These are phyloP conservation scores for Dicorynia guianensis DNA, from an alignment of 306 rosid genomes.

Conservation along the genomic window DNA sequence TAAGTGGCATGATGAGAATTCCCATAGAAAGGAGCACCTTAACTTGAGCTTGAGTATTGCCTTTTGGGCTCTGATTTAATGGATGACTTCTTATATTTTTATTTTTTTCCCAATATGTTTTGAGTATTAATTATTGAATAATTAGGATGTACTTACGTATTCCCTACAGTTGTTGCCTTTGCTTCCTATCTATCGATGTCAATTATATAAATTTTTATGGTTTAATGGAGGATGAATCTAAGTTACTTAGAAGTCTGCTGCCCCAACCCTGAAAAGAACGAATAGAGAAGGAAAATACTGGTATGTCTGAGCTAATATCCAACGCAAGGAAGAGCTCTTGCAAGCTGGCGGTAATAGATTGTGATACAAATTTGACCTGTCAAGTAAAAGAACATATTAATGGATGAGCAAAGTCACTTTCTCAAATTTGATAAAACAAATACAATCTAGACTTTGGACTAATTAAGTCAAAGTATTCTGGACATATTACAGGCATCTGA, in stretches of 20 bases:
- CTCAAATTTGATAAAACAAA: neutral
- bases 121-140: conserved; percentile 14
- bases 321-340: neutral
- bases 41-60: neutral
- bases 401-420: neutral
- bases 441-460: neutral
- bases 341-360: neutral
- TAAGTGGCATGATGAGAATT: conserved; percentile 2
- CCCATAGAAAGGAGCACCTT: neutral
- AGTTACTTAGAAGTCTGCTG: neutral
- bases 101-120: conserved; percentile 5
- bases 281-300: neutral
- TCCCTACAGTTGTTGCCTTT: neutral
- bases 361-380: neutral
- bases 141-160: neutral
- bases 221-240: neutral
- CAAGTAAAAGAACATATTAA: neutral
- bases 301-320: neutral
- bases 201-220: neutral
- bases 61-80: conserved; percentile 16
- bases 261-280: too few species aligned
- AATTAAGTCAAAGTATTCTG: neutral
- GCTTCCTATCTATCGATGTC: neutral
- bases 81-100: neutral
- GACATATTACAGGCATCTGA: neutral